These are phyloP conservation scores for Cymbopogon flexuosus DNA, from an alignment of 202 grass and related monocot species.

Conservation along the genomic window DNA sequence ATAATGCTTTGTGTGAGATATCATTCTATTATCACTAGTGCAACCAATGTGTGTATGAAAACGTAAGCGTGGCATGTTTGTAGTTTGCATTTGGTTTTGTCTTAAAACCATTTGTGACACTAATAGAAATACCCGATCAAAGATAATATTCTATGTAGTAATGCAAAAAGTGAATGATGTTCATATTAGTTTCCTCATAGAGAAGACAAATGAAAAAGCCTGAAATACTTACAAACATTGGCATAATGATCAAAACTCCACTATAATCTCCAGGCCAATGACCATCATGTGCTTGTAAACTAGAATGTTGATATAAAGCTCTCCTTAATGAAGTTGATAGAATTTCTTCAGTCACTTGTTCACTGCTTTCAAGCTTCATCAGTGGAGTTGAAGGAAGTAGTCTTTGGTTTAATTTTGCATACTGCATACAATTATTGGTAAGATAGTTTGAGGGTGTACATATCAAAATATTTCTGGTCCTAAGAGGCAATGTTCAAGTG, in stretches of 20 bases:
- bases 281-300: slow-evolving; percentile 18
- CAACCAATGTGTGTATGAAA: too few species aligned
- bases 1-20: too few species aligned
- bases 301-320: neutral
- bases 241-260: slow-evolving; percentile 4
- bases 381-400: neutral
- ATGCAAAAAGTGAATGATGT: neutral
- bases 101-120: too few species aligned
- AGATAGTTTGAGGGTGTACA: too few species aligned
- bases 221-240: neutral
- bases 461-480: too few species aligned
- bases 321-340: neutral
- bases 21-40: too few species aligned
- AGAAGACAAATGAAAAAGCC: neutral
- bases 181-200: neutral
- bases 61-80: too few species aligned
- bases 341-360: neutral
- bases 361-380: neutral
- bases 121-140: too few species aligned
- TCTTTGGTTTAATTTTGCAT: neutral
- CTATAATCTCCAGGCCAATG: slow-evolving; percentile 12
- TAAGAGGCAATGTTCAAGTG: too few species aligned
- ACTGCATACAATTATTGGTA: slow-evolving; percentile 27
- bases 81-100: too few species aligned
- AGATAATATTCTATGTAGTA: too few species aligned